Conservation (phyloP, 345 rosid genomes). For the Aegle marmelos region DNA sequence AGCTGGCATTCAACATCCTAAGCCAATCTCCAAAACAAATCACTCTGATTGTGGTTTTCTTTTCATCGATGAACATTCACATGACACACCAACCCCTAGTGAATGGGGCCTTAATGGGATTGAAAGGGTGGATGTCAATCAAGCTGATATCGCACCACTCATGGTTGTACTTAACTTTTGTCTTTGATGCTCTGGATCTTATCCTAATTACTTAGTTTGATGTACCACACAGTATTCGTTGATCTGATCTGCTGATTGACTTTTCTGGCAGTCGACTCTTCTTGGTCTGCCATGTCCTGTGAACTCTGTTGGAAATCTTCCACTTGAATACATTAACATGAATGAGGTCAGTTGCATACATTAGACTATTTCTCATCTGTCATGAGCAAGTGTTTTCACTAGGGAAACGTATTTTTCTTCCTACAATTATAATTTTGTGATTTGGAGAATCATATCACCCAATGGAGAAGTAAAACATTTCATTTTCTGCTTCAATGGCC, state of each 20-base stretch:
- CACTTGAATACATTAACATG: constrained; percentile 75
- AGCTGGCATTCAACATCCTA: constrained; percentile 81
- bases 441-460: constrained; percentile 1
- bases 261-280: constrained; percentile 71
- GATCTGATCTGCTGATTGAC: constrained; percentile 19
- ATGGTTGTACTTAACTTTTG: constrained; percentile 52
- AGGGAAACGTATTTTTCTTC: neutral
- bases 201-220: constrained; percentile 5
- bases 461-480: constrained; percentile 11
- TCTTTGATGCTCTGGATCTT: neutral
- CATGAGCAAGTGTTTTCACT: neutral
- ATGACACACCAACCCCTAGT: constrained; percentile 76
- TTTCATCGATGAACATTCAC: constrained; percentile 83
- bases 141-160: constrained; percentile 93
- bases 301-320: constrained; percentile 91
- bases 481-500: constrained; percentile 16
- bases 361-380: neutral
- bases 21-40: constrained; percentile 32
- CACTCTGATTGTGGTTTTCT: constrained; percentile 58
- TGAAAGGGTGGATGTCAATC: constrained; percentile 96
- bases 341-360: constrained; percentile 52
- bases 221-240: constrained; percentile 5
- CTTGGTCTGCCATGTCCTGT: constrained; percentile 90
- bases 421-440: neutral
- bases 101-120: constrained; percentile 76